These are phyloP conservation scores for Phytophthora colocasiae DNA, from an alignment of 352 stramenopile species.

Conservation along the genomic window DNA sequence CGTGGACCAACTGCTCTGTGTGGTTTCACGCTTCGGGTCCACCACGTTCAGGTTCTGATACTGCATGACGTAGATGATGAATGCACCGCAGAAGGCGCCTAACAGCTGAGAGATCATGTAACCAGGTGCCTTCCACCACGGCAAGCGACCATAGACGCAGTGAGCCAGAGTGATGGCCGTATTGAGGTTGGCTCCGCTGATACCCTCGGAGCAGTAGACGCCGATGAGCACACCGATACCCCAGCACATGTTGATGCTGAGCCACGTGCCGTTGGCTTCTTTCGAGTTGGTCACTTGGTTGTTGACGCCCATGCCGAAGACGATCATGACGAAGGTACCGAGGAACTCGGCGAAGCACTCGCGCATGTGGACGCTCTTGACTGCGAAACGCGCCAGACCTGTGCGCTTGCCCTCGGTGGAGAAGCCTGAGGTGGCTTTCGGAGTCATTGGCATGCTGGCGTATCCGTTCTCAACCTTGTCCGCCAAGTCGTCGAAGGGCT, in stretches of 20 bases:
- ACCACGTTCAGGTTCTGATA: slow-evolving; percentile 52
- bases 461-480: slow-evolving; percentile 33
- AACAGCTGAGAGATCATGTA: slow-evolving; percentile 54
- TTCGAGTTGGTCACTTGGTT: no score
- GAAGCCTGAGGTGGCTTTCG: slow-evolving; percentile 33
- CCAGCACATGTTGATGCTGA: no score
- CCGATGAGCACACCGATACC: no score
- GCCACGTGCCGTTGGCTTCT: no score
- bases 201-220: no score
- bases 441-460: slow-evolving; percentile 16
- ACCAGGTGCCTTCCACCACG: slow-evolving; percentile 38
- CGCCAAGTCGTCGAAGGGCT: slow-evolving; percentile 21
- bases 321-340: no score
- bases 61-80: slow-evolving; percentile 52
- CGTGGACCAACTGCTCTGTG: slow-evolving; percentile 46
- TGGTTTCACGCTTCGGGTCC: slow-evolving; percentile 48
- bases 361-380: slow-evolving; percentile 1
- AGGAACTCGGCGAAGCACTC: no score
- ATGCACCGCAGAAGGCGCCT: slow-evolving; percentile 43
- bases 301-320: no score
- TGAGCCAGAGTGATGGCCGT: neutral
- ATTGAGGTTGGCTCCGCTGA: no score
- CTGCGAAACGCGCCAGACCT: slow-evolving; percentile 18
- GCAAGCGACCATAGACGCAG: neutral
- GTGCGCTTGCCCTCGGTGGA: slow-evolving; percentile 28